Conservation (phyloP, 768 basidiomycete genomes). For the Inosperma sp. region DNA sequence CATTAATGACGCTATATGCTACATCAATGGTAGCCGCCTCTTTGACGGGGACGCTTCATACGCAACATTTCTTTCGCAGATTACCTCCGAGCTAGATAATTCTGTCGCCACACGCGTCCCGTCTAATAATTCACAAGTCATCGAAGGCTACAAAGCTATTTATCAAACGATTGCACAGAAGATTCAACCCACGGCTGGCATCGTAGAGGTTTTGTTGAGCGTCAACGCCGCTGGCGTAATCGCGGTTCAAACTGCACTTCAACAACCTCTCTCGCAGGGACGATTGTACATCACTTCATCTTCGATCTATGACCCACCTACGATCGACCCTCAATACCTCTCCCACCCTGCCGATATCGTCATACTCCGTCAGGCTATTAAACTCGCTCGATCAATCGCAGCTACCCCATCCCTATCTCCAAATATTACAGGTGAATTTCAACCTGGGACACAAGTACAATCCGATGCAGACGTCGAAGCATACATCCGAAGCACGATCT, state of each 20-base stretch:
- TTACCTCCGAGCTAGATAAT: conserved; percentile 11
- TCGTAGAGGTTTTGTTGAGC: conserved; percentile 53
- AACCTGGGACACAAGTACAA: conserved; percentile 33
- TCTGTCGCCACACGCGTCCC: conserved; percentile 34
- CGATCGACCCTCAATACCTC: conserved; percentile 63
- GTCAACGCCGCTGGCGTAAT: conserved; percentile 36
- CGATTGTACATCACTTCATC: conserved; percentile 37
- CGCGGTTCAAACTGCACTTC: conserved; percentile 60
- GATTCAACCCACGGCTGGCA: conserved; percentile 41
- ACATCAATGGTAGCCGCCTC: conserved; percentile 50
- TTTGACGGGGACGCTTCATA: conserved; percentile 31
- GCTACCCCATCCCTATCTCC: conserved; percentile 46
- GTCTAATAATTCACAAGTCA: conserved; percentile 40
- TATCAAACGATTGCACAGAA: conserved; percentile 42
- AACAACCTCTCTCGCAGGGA: conserved; percentile 49
- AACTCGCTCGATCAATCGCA: conserved; percentile 55
- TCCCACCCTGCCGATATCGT: conserved; percentile 45
- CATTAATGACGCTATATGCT: conserved; percentile 62
- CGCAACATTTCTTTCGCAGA: conserved; percentile 16
- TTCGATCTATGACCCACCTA: conserved; percentile 49
- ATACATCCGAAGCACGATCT: conserved; percentile 41
- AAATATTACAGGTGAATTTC: conserved; percentile 28
- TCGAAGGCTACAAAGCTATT: conserved; percentile 53
- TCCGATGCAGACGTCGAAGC: conserved; percentile 53
- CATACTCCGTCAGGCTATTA: conserved; percentile 55